phyloP scores from a whole-genome alignment of 768 basidiomycete species.

The Lactifluus hygrophoroides region DNA sequence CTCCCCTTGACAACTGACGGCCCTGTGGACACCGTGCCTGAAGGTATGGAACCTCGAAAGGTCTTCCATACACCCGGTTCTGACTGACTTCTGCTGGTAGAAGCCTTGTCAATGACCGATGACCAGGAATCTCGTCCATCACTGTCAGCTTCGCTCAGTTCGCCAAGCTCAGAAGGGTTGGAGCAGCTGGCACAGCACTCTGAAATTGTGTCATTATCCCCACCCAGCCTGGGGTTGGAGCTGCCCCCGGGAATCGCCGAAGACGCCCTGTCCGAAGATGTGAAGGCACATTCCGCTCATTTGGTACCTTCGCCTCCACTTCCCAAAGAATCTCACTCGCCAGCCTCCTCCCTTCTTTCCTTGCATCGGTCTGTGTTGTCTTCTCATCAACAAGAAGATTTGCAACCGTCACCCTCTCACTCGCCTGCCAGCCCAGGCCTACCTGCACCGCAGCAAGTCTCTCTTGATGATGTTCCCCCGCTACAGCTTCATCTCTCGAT shows the following conservation, averaged over 20 bases:
- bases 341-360: background rate
- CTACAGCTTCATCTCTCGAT: background rate
- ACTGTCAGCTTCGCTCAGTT: background rate
- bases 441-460: background rate
- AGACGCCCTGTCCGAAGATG: background rate
- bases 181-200: background rate
- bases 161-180: background rate
- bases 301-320: background rate
- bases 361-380: background rate
- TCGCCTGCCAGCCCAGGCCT: background rate
- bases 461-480: background rate
- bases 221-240: background rate
- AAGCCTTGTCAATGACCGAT: background rate
- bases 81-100: background rate
- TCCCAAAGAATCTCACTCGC: background rate
- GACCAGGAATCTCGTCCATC: background rate
- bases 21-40: background rate
- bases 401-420: background rate
- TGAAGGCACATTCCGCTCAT: background rate
- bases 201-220: background rate
- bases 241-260: background rate
- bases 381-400: background rate
- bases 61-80: background rate
- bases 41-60: background rate
- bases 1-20: background rate